These are phyloP conservation scores for Sporothrix globosa DNA, from an alignment of 2,329 filamentous ascomycete genomes.

Conservation along the genomic window DNA sequence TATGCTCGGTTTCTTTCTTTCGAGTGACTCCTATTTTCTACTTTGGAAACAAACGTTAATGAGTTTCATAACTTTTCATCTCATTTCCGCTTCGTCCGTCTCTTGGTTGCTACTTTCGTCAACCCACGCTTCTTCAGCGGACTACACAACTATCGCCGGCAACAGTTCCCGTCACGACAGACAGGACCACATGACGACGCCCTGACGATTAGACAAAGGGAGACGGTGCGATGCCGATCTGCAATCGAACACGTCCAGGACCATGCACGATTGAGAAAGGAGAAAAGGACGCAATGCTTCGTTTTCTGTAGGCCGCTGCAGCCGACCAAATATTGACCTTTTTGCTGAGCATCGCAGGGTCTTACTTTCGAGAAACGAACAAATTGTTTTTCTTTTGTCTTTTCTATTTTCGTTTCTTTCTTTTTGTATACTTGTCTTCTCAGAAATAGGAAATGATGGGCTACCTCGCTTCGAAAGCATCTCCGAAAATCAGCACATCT, in stretches of 20 bases:
- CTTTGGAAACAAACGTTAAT: neutral
- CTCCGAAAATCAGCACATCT: neutral
- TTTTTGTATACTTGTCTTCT: neutral
- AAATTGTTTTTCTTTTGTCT: neutral
- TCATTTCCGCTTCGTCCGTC: neutral
- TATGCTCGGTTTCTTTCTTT: neutral
- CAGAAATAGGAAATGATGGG: conserved; percentile 22
- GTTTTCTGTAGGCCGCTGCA: no score
- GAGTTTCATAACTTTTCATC: neutral
- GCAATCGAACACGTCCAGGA: neutral
- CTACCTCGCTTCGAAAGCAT: conserved; percentile 10
- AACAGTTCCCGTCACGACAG: neutral
- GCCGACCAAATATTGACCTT: no score
- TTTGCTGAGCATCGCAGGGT: no score
- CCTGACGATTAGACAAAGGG: neutral
- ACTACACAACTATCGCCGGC: neutral
- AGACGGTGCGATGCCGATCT: neutral
- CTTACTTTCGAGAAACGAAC: no score
- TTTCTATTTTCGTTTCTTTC: neutral
- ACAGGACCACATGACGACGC: conserved; percentile 8
- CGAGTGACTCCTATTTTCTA: neutral
- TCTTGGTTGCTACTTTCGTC: neutral
- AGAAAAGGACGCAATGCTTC: no score
- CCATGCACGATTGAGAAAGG: neutral
- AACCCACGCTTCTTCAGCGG: neutral